Evolutionary conservation across 768 basidiomycete species (phyloP), one percentile per base, ranked within the genome.

Genomic region (Myochromella boudieri): DNA sequence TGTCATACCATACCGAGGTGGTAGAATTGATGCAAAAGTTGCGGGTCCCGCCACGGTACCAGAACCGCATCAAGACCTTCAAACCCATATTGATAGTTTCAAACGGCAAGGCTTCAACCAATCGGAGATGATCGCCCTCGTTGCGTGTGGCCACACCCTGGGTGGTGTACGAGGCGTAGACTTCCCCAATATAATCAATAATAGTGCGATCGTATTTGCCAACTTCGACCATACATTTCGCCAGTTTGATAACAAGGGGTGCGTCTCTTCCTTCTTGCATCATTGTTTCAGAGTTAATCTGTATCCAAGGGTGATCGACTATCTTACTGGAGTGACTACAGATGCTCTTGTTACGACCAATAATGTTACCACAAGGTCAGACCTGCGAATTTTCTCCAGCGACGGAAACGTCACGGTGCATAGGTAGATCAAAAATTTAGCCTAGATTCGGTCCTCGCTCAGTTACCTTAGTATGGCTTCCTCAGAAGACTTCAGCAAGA

Each of bases 81-180:
- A 59, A 12, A 52, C 56, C 9, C 59, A 64, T 42, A 61, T 55
- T n/a, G 49, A 46, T 17, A 52, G 46, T 22, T 69, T 68, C 51
- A 52, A 53, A 9, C 45, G 56, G 2, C 60, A 62, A 34, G 67
- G 66, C 2, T 64, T 66, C 48, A 63, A 49, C 12, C 54, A 57
- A 11, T 48, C 53, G 2, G 64, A 68, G 33, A 68, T 67, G 65
- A 68, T 69, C 29, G 50, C 53, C 28, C 56, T n/a, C n/a, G n/a
- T n/a, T n/a, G n/a, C n/a, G n/a, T n/a, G n/a, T n/a, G n/a, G n/a
- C n/a, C n/a, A n/a, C n/a, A n/a, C n/a, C n/a, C n/a, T n/a, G n/a
- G n/a, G n/a, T n/a, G n/a, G n/a, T n/a, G n/a, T n/a, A n/a, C 66
- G 60, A 7, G 57, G 53, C 29, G 55, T 47, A 1, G 63, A 63